These are phyloP conservation scores for Cyberlindnera mrakii DNA, from an alignment of 805 yeast genomes.

Conservation along the genomic window DNA sequence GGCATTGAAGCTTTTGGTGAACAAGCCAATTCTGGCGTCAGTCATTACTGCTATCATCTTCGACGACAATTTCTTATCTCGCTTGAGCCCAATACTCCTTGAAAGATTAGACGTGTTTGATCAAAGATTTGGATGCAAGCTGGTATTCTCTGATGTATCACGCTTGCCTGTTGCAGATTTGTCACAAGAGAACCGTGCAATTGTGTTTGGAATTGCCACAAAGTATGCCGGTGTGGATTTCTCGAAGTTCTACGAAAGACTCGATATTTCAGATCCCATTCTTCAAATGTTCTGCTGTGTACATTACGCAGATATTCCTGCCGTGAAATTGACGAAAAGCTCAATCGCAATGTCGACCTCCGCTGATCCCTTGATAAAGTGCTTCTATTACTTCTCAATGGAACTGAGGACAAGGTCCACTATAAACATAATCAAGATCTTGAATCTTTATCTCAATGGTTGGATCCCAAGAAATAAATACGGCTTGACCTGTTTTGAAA, in stretches of 20 bases:
- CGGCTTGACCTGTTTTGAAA: constrained; percentile 12
- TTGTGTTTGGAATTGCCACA: constrained; percentile 15
- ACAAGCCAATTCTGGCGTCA: neutral
- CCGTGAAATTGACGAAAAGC: constrained; percentile 6
- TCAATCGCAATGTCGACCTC: constrained; percentile 4
- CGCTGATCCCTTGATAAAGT: constrained; percentile 27
- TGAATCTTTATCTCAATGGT: constrained; percentile 24
- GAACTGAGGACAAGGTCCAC: constrained; percentile 29
- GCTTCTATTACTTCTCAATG: constrained; percentile 27
- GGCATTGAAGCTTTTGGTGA: constrained; percentile 25
- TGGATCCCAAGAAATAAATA: constrained; percentile 24
- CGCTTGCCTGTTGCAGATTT: constrained; percentile 6
- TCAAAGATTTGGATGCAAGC: constrained; percentile 5
- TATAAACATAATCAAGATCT: constrained; percentile 25
- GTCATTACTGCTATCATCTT: constrained; percentile 6
- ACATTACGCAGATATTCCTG: constrained; percentile 10
- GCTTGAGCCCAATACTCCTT: constrained; percentile 8
- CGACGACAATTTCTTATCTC: constrained; percentile 10
- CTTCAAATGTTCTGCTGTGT: constrained; percentile 21
- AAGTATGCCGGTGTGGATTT: constrained; percentile 8
- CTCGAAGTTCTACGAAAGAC: constrained; percentile 2
- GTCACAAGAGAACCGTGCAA: constrained; percentile 14
- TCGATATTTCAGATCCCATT: constrained; percentile 14
- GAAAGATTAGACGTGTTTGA: constrained; percentile 14
- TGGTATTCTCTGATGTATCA: constrained; percentile 3